Conservation (phyloP, 164 flowering plant genomes). For the Saururus chinensis region DNA sequence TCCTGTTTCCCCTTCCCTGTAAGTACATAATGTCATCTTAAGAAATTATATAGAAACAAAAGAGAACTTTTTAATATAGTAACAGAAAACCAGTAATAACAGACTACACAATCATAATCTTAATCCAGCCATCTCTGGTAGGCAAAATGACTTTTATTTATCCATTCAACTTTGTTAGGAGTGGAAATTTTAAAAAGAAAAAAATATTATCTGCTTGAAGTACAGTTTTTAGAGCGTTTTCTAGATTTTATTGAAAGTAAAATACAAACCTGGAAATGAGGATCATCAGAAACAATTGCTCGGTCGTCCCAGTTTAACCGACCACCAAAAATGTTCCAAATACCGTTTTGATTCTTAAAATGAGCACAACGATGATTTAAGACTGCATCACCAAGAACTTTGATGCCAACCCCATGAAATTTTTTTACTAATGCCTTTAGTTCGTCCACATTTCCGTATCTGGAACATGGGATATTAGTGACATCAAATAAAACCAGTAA, state of each 20-base stretch:
- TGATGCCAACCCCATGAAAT: conserved; percentile 66
- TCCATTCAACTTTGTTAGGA: background rate
- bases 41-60: background rate
- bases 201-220: too few relatives aligned
- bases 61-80: background rate
- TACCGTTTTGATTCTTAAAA: conserved; percentile 68
- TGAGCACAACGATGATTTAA: conserved; percentile 95
- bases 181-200: background rate
- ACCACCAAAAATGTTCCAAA: conserved; percentile 98
- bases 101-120: too few relatives aligned
- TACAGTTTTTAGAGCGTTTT: background rate
- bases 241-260: background rate
- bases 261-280: conserved; percentile 83
- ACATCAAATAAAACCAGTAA: too few relatives aligned
- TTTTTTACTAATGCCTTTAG: conserved; percentile 55
- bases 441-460: conserved; percentile 84
- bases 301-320: conserved; percentile 92
- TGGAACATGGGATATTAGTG: too few relatives aligned
- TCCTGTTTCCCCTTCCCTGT: conserved; percentile 96
- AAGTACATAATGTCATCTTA: background rate
- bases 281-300: conserved; percentile 94
- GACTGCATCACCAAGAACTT: conserved; percentile 90
- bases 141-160: background rate
- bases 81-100: too few relatives aligned
- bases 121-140: background rate